Conservation (phyloP, 148 eudicot genomes). For the Mesembryanthemum crystallinum region DNA sequence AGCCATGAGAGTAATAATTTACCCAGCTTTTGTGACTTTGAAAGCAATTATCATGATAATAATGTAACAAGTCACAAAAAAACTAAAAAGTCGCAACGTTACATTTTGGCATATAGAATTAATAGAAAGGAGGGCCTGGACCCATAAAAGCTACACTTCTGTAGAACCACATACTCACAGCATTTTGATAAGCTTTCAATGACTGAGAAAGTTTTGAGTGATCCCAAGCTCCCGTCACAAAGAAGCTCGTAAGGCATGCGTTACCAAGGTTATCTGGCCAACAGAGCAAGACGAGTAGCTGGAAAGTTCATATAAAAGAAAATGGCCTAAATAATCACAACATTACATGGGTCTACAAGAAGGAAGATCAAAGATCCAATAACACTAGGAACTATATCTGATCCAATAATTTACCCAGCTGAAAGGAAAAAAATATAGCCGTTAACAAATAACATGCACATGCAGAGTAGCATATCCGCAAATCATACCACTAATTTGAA, state of each 20-base stretch:
- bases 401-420: background rate
- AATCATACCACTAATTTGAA: background rate
- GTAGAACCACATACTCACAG: slow-evolving; percentile 52
- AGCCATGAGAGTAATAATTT: background rate
- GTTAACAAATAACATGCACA: background rate
- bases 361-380: background rate
- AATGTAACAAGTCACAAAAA: background rate
- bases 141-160: background rate
- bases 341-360: background rate
- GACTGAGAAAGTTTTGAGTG: slow-evolving; percentile 75
- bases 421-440: background rate
- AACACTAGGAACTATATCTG: background rate
- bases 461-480: background rate
- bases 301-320: slow-evolving; percentile 2
- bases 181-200: slow-evolving; percentile 88
- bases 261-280: slow-evolving; percentile 85
- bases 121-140: background rate
- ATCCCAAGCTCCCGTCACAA: slow-evolving; percentile 88
- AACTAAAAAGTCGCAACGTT: background rate
- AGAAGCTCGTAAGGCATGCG: slow-evolving; percentile 88
- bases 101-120: background rate
- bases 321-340: background rate
- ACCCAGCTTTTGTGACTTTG: background rate
- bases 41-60: background rate
- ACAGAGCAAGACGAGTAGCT: slow-evolving; percentile 15